These are phyloP conservation scores for Linnemannia schmuckeri DNA, from an alignment of 192 early-diverging fungal species.

Conservation along the genomic window DNA sequence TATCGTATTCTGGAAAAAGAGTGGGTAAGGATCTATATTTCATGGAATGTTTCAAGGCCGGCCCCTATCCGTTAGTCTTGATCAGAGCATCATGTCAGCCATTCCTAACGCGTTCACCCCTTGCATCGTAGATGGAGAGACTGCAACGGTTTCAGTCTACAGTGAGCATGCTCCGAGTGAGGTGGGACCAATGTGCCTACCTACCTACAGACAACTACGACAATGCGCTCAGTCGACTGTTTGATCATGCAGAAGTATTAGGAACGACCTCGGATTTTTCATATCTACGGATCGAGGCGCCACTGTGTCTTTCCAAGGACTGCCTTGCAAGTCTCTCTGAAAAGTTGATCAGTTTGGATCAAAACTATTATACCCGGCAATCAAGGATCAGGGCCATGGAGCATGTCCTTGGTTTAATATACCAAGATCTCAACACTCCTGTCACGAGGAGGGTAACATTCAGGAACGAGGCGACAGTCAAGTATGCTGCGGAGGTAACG, in stretches of 20 bases:
- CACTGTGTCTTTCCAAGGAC: slow-evolving; percentile 56
- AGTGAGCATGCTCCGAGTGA: slow-evolving; percentile 36
- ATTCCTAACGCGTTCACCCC: background rate
- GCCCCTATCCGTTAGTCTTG: background rate
- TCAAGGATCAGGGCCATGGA: slow-evolving; percentile 49
- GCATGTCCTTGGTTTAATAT: slow-evolving; percentile 44
- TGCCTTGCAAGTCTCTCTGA: slow-evolving; percentile 48
- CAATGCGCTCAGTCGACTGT: slow-evolving; percentile 31
- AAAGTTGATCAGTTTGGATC: slow-evolving; percentile 50
- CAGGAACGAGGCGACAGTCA: slow-evolving; percentile 44
- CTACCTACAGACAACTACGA: slow-evolving; percentile 37
- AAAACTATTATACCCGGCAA: slow-evolving; percentile 56
- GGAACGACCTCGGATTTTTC: slow-evolving; percentile 17
- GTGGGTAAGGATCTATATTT: slow-evolving; percentile 33
- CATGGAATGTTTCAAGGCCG: background rate
- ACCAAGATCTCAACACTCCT: slow-evolving; percentile 35
- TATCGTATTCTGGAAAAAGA: slow-evolving; percentile 45
- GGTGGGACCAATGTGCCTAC: slow-evolving; percentile 50
- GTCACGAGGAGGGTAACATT: slow-evolving; percentile 22
- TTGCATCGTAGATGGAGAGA: slow-evolving; percentile 17
- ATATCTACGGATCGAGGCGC: slow-evolving; percentile 38
- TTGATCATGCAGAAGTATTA: slow-evolving; percentile 27
- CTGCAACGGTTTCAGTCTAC: slow-evolving; percentile 34
- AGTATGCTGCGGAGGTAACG: slow-evolving; percentile 49
- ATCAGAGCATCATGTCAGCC: background rate